Evolutionary conservation across 192 early-diverging fungal genomes (phyloP).

Genomic region (Backusella tarrabulga): DNA sequence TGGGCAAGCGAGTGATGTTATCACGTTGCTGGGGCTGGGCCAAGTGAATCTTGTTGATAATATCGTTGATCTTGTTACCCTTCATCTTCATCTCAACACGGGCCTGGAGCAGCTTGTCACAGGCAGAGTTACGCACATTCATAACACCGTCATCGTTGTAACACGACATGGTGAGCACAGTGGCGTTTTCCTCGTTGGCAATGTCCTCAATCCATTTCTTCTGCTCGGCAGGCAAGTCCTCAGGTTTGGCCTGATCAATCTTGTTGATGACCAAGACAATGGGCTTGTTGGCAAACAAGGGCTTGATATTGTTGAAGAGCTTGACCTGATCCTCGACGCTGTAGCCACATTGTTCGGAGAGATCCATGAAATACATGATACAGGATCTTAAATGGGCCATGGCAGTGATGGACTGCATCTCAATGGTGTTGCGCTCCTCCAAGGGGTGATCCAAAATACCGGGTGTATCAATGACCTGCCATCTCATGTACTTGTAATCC

Average conservation of each 20-base stretch:
- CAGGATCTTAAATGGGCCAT: conserved; percentile 96
- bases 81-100: conserved; percentile 97
- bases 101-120: conserved; percentile 88
- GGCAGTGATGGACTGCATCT: conserved; percentile 99
- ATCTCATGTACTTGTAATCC: conserved; percentile 99
- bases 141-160: conserved; percentile 96
- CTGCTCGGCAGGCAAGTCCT: conserved; percentile 73
- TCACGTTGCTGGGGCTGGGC: conserved; percentile 87
- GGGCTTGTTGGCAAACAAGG: conserved; percentile 98
- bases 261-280: conserved; percentile 94
- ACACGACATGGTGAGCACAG: conserved; percentile 82
- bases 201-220: conserved; percentile 75
- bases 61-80: conserved; percentile 83
- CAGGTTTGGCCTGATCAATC: conserved; percentile 82
- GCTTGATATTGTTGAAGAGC: conserved; percentile 94
- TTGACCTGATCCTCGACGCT: conserved; percentile 86
- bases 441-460: conserved; percentile 99
- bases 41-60: conserved; percentile 96
- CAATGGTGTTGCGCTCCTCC: conserved; percentile 99
- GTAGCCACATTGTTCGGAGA: conserved; percentile 99
- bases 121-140: conserved; percentile 91
- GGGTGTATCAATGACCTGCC: conserved; percentile 99
- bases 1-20: conserved; percentile 74
- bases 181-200: conserved; percentile 61
- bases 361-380: conserved; percentile 97